Conservation (phyloP, 2,329 filamentous ascomycete species). For the Aspergillus tubingensis region DNA sequence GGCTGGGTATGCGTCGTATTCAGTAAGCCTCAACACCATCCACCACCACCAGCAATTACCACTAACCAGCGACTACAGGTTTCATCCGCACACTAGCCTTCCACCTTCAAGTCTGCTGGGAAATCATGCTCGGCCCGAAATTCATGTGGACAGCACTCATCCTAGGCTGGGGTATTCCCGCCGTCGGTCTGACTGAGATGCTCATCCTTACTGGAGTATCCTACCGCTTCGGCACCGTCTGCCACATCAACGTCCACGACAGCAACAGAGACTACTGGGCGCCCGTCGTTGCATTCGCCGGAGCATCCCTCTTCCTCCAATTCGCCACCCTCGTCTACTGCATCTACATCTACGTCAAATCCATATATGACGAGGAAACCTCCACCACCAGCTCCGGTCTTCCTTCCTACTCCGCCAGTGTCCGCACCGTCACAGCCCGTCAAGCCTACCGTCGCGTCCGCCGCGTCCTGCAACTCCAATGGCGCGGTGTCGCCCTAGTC, state of each 20-base stretch:
- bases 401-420: slow-evolving; percentile 73
- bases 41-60: background rate
- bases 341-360: slow-evolving; percentile 88
- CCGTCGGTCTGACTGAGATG: slow-evolving; percentile 71
- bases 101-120: slow-evolving; percentile 98
- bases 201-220: slow-evolving; percentile 88
- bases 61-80: slow-evolving; percentile 45
- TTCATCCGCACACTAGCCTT: slow-evolving; percentile 88
- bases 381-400: slow-evolving; percentile 69
- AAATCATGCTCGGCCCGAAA: slow-evolving; percentile 79
- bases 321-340: slow-evolving; percentile 87
- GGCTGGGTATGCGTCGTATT: slow-evolving; percentile 84
- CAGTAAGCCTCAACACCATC: slow-evolving; percentile 51
- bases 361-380: slow-evolving; percentile 70
- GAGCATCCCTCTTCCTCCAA: slow-evolving; percentile 75
- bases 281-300: slow-evolving; percentile 77
- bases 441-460: slow-evolving; percentile 86
- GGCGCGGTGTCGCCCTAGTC: slow-evolving; percentile 88
- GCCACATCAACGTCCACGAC: slow-evolving; percentile 89
- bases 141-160: slow-evolving; percentile 87
- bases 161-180: slow-evolving; percentile 81
- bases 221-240: slow-evolving; percentile 87
- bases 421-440: slow-evolving; percentile 76
- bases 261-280: slow-evolving; percentile 88
- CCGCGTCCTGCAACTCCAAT: slow-evolving; percentile 86